Percentiles rank a stretch among this genome's conserved stretches.
Conservation (phyloP, 345 rosid species). For the Murraya paniculata region DNA sequence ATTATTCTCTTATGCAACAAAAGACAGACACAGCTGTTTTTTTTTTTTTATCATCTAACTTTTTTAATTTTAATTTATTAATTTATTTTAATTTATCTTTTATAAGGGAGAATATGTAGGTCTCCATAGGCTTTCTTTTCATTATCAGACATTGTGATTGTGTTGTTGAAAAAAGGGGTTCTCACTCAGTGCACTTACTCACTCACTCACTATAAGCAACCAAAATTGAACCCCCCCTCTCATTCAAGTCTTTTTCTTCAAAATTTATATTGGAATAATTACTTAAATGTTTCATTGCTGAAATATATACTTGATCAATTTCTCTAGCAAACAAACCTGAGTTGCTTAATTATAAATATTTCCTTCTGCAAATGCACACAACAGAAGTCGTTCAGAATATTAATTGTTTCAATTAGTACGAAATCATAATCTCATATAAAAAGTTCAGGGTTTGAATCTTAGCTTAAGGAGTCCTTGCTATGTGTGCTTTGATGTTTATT, state of each 20-base stretch:
- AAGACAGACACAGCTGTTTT: background rate
- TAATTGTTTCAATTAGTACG: background rate
- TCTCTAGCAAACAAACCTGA: background rate
- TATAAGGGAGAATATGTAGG: background rate
- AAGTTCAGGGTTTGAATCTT: background rate
- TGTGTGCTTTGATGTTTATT: constrained; percentile 1
- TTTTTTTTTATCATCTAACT: too few species aligned
- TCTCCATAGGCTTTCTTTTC: constrained; percentile 38
- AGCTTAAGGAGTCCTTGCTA: too few species aligned
- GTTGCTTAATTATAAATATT: background rate
- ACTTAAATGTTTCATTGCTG: constrained; percentile 13
- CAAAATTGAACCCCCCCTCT: background rate
- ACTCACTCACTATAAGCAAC: background rate
- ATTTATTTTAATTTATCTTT: background rate
- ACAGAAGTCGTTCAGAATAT: background rate
- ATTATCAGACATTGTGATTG: constrained; percentile 41
- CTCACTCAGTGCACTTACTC: constrained; percentile 18
- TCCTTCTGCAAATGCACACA: background rate
- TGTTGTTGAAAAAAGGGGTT: constrained; percentile 33
- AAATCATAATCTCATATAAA: background rate
- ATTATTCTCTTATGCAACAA: background rate
- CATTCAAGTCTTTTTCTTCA: background rate
- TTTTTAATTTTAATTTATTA: background rate
- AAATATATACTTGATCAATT: background rate
- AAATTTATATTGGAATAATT: constrained; percentile 13